Base-by-base conservation (phyloP, 2,329 filamentous ascomycete species). In the Geosmithia putterillii region DNA sequence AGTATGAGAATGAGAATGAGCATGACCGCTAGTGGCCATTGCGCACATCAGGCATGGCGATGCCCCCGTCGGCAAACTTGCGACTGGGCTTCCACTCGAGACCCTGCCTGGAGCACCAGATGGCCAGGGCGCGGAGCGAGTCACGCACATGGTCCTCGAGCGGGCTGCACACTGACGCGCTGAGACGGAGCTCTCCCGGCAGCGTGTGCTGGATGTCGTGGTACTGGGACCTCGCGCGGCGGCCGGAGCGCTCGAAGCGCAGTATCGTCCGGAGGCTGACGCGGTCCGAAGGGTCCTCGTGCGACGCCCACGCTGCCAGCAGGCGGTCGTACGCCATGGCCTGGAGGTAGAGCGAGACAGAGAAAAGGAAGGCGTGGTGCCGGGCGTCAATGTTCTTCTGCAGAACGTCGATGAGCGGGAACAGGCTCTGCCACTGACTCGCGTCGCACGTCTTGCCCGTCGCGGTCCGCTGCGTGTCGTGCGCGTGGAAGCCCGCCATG, bases 401-500 rank as follows among this genome's bases (percentile, higher is more conserved):
- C 42, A 71, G 54, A 35, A 56, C 56, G 15, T 57, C 49, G 15
- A 72, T 53, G 45, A 73, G 60, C 15, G 70, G 69, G 22, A 71
- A 56, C 42, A 74, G 58, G 45, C 58, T 62, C 36, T 58, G 54
- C 69, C 70, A 74, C 23, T 56, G 51, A 2, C 47, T 49, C 7
- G 63, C 53, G 37, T 74, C 70, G 42, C 55, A 57, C 22, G 59
- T 54, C 48, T 65, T 67, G 41, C 65, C 64, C 43, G 68, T 63
- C n/a, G 70, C 49, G 21, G 59, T 55, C 4, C 69, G 64, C 10
- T 57, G 57, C 38, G 68, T 62, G 54, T 69, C 70, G 38, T 69
- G 57, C 2, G 69, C 61, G 47, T 73, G 64, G 54, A 77, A 76
- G 1, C 66, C 65, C 14, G 73, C 58, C 59, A 77, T 69, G 50